phyloP scores from a whole-genome alignment of 2,329 filamentous ascomycete genomes.

The Pseudocercospora ulei region DNA sequence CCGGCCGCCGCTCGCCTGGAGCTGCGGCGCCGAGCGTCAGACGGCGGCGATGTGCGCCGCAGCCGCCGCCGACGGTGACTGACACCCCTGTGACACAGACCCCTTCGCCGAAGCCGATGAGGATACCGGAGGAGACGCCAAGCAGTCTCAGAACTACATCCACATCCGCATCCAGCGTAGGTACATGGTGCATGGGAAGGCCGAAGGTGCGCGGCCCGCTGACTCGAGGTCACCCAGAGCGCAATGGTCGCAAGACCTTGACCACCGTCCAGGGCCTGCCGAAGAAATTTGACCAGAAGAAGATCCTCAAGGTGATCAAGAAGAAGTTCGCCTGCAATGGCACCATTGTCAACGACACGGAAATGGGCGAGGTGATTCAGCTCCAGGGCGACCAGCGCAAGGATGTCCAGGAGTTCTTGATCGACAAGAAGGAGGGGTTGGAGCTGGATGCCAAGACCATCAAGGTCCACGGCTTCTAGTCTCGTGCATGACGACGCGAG shows the following conservation, averaged over 20 bases:
- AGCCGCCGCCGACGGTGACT: slow-evolving; percentile 10
- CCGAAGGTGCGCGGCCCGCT: neutral
- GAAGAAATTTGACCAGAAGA: slow-evolving; percentile 98
- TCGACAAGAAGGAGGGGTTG: slow-evolving; percentile 88
- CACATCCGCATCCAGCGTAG: slow-evolving; percentile 98
- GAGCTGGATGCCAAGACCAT: slow-evolving; percentile 94
- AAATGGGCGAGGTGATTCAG: slow-evolving; percentile 99
- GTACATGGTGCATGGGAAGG: neutral
- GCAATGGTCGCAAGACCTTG: slow-evolving; percentile 99
- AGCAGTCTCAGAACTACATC: slow-evolving; percentile 95
- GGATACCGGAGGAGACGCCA: slow-evolving; percentile 91
- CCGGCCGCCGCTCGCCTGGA: neutral
- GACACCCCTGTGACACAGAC: slow-evolving; percentile 49
- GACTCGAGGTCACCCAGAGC: slow-evolving; percentile 55
- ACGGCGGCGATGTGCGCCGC: too few relatives aligned
- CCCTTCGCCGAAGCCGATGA: slow-evolving; percentile 99
- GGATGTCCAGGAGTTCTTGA: slow-evolving; percentile 95
- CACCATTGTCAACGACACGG: slow-evolving; percentile 89
- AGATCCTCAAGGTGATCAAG: slow-evolving; percentile 99
- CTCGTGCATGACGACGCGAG: slow-evolving; percentile 9
- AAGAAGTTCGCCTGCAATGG: slow-evolving; percentile 99
- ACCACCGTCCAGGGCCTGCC: slow-evolving; percentile 98
- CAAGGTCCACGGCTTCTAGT: slow-evolving; percentile 55
- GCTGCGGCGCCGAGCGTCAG: too few relatives aligned
- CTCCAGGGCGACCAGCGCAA: slow-evolving; percentile 98